Evolutionary conservation across 2,329 filamentous ascomycete genomes (phyloP), one percentile per base, ranked within the genome.

Genomic region (Paracorniculantispora psalliotae): DNA sequence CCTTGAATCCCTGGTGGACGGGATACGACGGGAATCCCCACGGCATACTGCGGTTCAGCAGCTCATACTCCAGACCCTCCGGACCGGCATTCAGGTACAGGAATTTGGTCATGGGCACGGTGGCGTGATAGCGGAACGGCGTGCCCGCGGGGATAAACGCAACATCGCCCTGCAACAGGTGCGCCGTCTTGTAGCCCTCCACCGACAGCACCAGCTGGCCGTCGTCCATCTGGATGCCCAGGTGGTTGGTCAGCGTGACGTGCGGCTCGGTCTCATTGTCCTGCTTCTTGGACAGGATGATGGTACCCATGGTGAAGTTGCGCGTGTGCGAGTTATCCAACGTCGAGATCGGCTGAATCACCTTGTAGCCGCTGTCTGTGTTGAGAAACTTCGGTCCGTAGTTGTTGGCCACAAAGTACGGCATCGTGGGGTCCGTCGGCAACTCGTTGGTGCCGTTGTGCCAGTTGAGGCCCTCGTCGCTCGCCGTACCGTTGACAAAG

Each of bases 201-300:
- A 69, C 57, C 2, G 48, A 28, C 12, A 69, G 59, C 3, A 57
- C 61, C 17, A 68, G 63, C 54, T 65, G 63, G 2, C 67, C 65
- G 48, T 69, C 67, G 53, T 67, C 65, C 49, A 69, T 59, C 62
- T 68, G 67, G 43, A 69, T 61, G 15, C 63, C 66, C 33, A 67
- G 62, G 39, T 63, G 63, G 43, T 64, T 49, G 1, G 59, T 54
- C 52, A 63, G 56, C 17, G 35, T 63, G 2, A 59, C 62, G 3
- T 26, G 35, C 6, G 59, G 41, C 1, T 59, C 37, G 3, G 59
- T 62, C 49, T 65, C 57, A 21, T 63, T 62, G 19, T 60, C 44
- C 1, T 61, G 60, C 33, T 52, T 60, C 12, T 53, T 50, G 3
- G 62, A 63, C 48, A 66, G 39, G 48, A 59, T 65, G 47, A 65